phyloP scores from a whole-genome alignment of 192 early-diverging fungal species.

The Podila clonocystis region DNA sequence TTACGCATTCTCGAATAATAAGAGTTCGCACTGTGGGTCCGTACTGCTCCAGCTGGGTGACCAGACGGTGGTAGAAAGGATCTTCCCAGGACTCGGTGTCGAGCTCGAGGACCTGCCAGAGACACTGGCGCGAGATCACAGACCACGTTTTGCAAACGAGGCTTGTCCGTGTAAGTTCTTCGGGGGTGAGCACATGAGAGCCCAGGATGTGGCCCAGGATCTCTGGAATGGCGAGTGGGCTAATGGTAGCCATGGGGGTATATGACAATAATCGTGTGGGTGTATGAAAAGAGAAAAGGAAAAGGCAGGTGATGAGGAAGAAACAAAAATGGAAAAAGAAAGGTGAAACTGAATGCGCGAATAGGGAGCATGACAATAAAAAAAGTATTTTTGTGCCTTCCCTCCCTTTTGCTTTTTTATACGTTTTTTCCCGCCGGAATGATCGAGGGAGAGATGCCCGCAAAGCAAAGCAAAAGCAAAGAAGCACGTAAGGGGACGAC shows the following conservation, averaged over 20 bases:
- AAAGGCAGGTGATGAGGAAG: too few species aligned
- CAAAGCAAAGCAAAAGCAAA: too few species aligned
- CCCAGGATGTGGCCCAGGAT: slow-evolving; percentile 19
- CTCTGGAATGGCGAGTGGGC: slow-evolving; percentile 21
- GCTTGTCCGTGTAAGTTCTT: slow-evolving; percentile 10
- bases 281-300: background rate
- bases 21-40: slow-evolving; percentile 17
- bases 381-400: too few species aligned
- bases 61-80: slow-evolving; percentile 13
- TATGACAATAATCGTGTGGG: too few species aligned
- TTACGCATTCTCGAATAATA: slow-evolving; percentile 39
- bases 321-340: too few species aligned
- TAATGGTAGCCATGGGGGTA: background rate
- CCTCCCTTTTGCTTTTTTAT: too few species aligned
- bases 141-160: slow-evolving; percentile 24
- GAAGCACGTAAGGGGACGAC: too few species aligned
- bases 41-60: slow-evolving; percentile 12
- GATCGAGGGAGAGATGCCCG: too few species aligned
- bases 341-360: too few species aligned
- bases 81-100: slow-evolving; percentile 30
- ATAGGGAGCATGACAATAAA: background rate
- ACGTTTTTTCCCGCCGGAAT: too few species aligned
- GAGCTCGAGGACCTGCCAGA: slow-evolving; percentile 29
- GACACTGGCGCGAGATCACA: slow-evolving; percentile 5
- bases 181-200: slow-evolving; percentile 2